These are phyloP conservation scores for Ceratobasidium sp. DNA, from an alignment of 1,284 basidiomycete genomes.

Conservation along the genomic window DNA sequence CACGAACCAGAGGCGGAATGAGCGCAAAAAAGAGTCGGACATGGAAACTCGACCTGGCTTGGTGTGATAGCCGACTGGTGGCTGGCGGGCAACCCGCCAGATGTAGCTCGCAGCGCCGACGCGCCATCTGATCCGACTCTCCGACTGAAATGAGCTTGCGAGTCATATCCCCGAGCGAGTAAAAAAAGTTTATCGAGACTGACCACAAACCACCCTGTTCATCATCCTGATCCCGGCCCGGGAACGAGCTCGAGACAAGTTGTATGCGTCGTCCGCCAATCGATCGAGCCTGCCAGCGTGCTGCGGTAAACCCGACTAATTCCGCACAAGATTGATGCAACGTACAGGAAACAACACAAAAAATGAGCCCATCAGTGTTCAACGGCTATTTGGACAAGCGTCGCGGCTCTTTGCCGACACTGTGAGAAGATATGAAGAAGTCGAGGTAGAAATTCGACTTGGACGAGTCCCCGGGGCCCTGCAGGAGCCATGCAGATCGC, in stretches of 20 bases:
- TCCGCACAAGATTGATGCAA: slow-evolving; percentile 9
- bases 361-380: not conserved
- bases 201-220: not conserved
- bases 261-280: slow-evolving; percentile 12
- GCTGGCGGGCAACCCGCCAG: not conserved
- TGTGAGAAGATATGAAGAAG: slow-evolving; percentile 19
- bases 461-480: slow-evolving; percentile 41
- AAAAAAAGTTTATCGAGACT: slow-evolving; percentile 14
- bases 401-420: slow-evolving; percentile 27
- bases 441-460: slow-evolving; percentile 26
- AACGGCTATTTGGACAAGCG: slow-evolving; percentile 10
- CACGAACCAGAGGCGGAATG: slow-evolving; percentile 29
- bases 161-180: not conserved
- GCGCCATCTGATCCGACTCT: slow-evolving; percentile 13
- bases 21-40: not conserved
- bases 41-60: not conserved
- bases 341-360: not conserved
- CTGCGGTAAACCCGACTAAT: slow-evolving; percentile 25
- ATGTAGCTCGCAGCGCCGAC: not conserved
- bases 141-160: slow-evolving; percentile 25
- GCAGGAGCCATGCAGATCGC: slow-evolving; percentile 34
- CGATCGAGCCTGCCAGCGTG: not conserved
- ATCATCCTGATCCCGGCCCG: slow-evolving; percentile 22
- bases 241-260: not conserved
- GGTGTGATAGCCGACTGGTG: slow-evolving; percentile 40